Conservation (phyloP, 306 rosid genomes). For the Malus orientalis region DNA sequence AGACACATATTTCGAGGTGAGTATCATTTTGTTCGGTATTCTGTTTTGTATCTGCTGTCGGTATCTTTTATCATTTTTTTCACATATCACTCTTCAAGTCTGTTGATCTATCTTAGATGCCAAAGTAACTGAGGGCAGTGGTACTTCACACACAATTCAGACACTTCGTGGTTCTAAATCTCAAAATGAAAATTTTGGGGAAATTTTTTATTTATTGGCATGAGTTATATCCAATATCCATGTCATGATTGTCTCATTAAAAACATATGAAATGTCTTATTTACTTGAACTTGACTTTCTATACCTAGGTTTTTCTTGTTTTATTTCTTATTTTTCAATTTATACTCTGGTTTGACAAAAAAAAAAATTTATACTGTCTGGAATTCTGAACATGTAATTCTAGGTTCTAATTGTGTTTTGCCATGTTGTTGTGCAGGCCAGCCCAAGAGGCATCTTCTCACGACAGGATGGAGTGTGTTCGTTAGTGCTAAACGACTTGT, state of each 20-base stretch:
- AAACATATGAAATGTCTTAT: neutral
- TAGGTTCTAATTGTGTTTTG: slow-evolving; percentile 5
- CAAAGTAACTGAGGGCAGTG: neutral
- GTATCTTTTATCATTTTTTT: neutral
- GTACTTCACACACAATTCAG: neutral
- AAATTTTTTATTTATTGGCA: neutral
- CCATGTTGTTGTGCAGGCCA: slow-evolving; percentile 38
- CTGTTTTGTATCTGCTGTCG: neutral
- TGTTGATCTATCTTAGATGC: neutral
- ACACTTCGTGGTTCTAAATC: neutral
- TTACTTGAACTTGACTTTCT: neutral
- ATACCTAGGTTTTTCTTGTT: neutral
- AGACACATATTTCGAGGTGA: slow-evolving; percentile 68
- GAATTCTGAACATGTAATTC: neutral
- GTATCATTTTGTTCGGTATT: neutral
- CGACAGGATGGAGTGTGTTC: slow-evolving; percentile 75
- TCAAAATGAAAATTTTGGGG: neutral
- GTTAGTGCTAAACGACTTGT: slow-evolving; percentile 72
- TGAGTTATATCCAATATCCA: neutral
- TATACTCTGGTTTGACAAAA: neutral
- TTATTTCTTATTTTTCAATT: neutral
- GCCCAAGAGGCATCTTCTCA: slow-evolving; percentile 77
- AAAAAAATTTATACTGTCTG: neutral
- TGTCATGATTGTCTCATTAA: neutral
- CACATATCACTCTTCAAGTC: neutral